These are phyloP conservation scores for Carex scoparia DNA, from an alignment of 176 grass and related monocot genomes.

Conservation along the genomic window DNA sequence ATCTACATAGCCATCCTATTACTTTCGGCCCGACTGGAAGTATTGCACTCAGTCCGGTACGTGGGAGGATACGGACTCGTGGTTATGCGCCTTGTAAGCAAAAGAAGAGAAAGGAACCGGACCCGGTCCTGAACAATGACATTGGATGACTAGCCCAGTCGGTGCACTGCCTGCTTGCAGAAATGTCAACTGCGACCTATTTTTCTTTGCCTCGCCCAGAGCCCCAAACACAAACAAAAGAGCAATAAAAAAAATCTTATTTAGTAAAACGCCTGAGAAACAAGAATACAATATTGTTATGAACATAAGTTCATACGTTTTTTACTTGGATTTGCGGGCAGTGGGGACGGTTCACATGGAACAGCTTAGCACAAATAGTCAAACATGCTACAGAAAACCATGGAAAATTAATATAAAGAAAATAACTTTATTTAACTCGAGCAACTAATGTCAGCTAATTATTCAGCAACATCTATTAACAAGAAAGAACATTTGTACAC, in stretches of 20 bases:
- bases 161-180: no score
- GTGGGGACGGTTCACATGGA: neutral
- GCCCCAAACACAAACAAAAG: no score
- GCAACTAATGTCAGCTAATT: neutral
- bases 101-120: no score
- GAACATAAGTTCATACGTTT: neutral
- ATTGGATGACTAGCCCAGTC: no score
- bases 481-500: constrained; percentile 18
- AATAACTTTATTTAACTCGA: neutral
- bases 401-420: neutral
- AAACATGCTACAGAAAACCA: neutral
- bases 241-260: neutral
- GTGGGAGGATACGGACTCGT: no score
- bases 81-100: no score
- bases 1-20: no score
- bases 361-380: neutral
- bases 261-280: neutral
- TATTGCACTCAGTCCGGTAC: no score
- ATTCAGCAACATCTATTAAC: neutral
- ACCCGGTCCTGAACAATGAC: no score
- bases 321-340: neutral
- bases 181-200: no score
- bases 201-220: no score
- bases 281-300: neutral
- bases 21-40: no score